Base-by-base conservation (phyloP, 176 grass and related monocot species). In the Carex pumila region DNA sequence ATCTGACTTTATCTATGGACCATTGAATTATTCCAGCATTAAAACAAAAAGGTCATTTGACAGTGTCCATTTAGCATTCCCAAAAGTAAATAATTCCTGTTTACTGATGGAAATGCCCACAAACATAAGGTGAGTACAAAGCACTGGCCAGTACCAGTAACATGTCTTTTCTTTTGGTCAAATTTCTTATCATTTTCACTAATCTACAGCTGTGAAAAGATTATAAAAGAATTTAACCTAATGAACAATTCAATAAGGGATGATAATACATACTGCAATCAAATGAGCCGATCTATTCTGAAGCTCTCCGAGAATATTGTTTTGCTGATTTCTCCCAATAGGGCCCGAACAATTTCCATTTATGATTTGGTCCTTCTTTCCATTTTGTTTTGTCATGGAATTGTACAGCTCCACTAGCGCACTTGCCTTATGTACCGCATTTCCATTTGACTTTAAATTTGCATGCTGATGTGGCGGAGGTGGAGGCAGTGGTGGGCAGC, bases 231-330 rank as follows among this genome's bases (percentile, higher is more conserved):
- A 57, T 57, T 57, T 29, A 55, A 56, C 73, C 50, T 34, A 75
- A 78, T 36, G 22, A 78, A 57, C 21, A 75, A 52, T 13, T n/a
- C 17, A 72, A 70, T 54, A 41, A 3, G 18, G 69, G 9, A 6
- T 88, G 31, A 82, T 70, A 30, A 52, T 71, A 58, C 87, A 56
- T 83, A 98, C 95, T 49, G 95, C 91, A 22, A 98, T 37, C 65
- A 93, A 65, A 89, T 98, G 92, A 7, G 85, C 58, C 21, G 95
- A 98, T 80, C 95, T 92, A 80, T 94, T 98, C 86, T 93, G 95
- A 41, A 98, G 91, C 72, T 98, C 95, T 30, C 89, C 92, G 17
- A 98, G 86, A 1, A 98, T 90, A 79, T 90, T 84, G 71, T 80
- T 91, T 68, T 89, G 85, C 34, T 85, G 69, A 18, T 87, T 76